Base-by-base conservation (phyloP, 306 rosid genomes). In the Pueraria montana region DNA sequence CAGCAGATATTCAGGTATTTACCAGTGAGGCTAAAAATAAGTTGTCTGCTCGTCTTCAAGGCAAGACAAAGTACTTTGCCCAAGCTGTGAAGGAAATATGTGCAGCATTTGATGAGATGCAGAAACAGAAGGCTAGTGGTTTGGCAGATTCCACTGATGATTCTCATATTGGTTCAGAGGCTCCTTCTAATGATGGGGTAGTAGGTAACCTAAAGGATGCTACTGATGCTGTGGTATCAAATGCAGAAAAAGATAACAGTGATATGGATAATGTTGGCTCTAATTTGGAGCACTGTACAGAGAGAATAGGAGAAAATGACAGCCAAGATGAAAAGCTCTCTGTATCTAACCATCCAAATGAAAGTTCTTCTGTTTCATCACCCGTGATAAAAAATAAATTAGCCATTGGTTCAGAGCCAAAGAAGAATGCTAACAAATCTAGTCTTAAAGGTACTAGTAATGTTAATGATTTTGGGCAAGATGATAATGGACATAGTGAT, bases 81-180 rank as follows among this genome's bases (percentile, higher is more conserved):
- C 97, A 94, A 85, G 99, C 99, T 43, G 96, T 96, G 89, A 89
- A 91, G 87, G 97, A 94, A 86, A 96, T 96, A 40, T 94, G 94
- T 66, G 86, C 85, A 73, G 97, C 89, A 26, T 96, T 96, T 89
- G 97, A 96, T 79, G 97, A 91, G 86, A 82, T 87, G 16, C 87
- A 90, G 85, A 90, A 83, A 69, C 92, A 85, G 81, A 91, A 85
- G 58, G 81, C 87, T 46, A 78, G 94, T 90, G 87, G 87, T 86
- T 84, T 84, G 85, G 82, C 86, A 46, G 92, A 84, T 62, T 95
- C 87, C 84, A 86, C 88, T 10, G 94, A 94, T 79, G 86, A 88
- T 82, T 88, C 92, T 58, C 89, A 82, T 40, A 17, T 81, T 62
- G 98, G 91, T 83, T 86, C 89, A 84, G 94, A 90, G 81, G 91